These are phyloP conservation scores for Ophidiomyces ophidiicola DNA, from an alignment of 2,329 filamentous ascomycete species.

Conservation along the genomic window DNA sequence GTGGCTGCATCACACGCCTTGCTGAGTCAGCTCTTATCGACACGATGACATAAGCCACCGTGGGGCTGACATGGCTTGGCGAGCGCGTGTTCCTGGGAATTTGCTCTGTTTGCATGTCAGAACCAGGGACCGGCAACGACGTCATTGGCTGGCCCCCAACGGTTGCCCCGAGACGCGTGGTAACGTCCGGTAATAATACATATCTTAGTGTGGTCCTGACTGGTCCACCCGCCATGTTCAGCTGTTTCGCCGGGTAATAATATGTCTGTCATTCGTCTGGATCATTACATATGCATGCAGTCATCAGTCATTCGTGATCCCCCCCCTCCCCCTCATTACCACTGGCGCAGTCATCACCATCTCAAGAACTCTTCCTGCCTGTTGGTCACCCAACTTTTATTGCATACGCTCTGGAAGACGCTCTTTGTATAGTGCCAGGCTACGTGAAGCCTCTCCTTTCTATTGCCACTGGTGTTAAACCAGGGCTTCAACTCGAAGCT, in stretches of 20 bases:
- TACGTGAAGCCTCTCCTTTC: too few species aligned
- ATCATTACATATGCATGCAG: conserved; percentile 1
- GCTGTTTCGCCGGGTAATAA: background rate
- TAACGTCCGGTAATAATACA: conserved; percentile 5
- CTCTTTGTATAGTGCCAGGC: too few species aligned
- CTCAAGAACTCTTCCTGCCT: background rate
- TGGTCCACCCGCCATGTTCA: conserved; percentile 7
- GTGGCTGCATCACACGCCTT: background rate
- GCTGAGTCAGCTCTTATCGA: background rate
- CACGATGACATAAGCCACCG: background rate
- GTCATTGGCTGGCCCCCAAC: background rate
- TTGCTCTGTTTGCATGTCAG: conserved; percentile 10
- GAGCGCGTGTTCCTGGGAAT: conserved; percentile 6
- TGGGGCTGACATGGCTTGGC: conserved; percentile 3
- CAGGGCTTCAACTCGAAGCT: background rate
- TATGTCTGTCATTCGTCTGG: conserved; percentile 5
- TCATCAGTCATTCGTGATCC: conserved; percentile 1
- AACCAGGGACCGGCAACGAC: background rate
- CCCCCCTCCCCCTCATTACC: background rate
- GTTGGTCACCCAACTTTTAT: background rate
- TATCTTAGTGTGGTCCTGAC: conserved; percentile 1
- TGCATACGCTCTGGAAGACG: background rate
- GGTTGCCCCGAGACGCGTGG: background rate
- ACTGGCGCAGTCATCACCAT: background rate
- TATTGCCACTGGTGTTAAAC: too few species aligned